A percentile compares a stretch with the other conserved stretches of the same genome.
Conservation (phyloP, 2,329 filamentous ascomycete genomes). For the Diplodia intermedia region DNA sequence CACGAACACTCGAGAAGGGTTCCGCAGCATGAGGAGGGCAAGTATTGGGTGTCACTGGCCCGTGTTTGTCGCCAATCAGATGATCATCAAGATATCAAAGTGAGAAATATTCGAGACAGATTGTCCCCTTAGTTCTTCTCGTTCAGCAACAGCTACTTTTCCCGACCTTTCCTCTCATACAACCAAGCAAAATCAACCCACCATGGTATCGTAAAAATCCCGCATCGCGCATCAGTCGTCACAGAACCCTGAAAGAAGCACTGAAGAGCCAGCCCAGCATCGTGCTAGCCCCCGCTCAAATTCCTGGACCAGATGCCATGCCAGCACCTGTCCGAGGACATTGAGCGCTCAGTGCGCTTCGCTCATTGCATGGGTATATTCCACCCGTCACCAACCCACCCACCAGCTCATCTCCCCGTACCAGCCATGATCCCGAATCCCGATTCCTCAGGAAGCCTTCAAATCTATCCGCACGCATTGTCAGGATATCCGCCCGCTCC, state of each 20-base stretch:
- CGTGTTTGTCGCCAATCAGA: background rate
- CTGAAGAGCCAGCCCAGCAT: background rate
- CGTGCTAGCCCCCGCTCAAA: background rate
- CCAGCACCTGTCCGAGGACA: background rate
- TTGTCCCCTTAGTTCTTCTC: background rate
- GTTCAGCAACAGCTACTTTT: background rate
- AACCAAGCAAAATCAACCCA: background rate
- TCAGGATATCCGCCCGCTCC: background rate
- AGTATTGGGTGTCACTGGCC: background rate
- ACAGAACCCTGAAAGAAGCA: background rate
- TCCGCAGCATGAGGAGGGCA: background rate
- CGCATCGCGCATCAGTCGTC: background rate
- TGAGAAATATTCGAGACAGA: background rate
- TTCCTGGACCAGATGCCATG: background rate
- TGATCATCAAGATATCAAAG: background rate
- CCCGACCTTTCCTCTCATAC: background rate
- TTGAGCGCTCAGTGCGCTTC: background rate
- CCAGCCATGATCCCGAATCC: background rate
- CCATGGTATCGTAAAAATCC: slow-evolving; percentile 1
- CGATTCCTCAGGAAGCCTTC: background rate
- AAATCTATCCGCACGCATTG: background rate
- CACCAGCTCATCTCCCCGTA: background rate
- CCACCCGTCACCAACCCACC: background rate
- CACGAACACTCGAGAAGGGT: background rate
- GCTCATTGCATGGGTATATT: background rate